Percentiles rank a stretch among this genome's conserved stretches.
Evolutionary conservation across 768 basidiomycete genomes (phyloP).

Genomic region (Boletus vermiculosoides): DNA sequence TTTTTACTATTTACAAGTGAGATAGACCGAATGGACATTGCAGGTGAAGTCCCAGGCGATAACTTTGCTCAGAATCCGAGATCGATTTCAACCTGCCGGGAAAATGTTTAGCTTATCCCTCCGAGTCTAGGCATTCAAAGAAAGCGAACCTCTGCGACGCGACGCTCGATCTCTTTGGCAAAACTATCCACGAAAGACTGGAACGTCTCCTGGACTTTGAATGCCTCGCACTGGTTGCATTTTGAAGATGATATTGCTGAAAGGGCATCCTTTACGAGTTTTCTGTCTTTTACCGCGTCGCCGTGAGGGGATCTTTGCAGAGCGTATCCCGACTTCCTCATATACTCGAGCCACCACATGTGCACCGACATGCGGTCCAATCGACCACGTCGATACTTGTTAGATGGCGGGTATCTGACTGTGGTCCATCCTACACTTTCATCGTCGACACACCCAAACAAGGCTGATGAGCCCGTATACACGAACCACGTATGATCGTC

Average conservation of each 20-base stretch:
- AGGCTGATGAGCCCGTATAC: neutral
- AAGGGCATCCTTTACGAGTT: neutral
- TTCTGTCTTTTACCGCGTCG: neutral
- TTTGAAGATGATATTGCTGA: slow-evolving; percentile 5
- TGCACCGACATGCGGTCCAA: neutral
- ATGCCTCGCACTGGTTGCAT: neutral
- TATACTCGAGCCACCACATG: slow-evolving; percentile 16
- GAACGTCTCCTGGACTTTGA: neutral
- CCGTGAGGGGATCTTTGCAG: slow-evolving; percentile 3
- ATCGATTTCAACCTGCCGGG: slow-evolving; percentile 11
- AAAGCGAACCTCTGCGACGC: slow-evolving; percentile 7
- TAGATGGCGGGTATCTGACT: slow-evolving; percentile 1
- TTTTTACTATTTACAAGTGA: slow-evolving; percentile 13
- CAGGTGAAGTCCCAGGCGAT: neutral
- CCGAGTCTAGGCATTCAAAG: neutral
- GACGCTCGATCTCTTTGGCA: slow-evolving; percentile 3
- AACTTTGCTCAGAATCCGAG: slow-evolving; percentile 1
- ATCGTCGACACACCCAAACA: slow-evolving; percentile 2
- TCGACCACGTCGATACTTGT: slow-evolving; percentile 1
- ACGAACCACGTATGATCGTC: slow-evolving; percentile 12
- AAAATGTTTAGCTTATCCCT: neutral
- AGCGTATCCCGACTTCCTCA: slow-evolving; percentile 7
- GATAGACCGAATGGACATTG: neutral
- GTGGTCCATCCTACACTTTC: neutral
- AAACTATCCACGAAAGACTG: slow-evolving; percentile 11